phyloP scores from a whole-genome alignment of 345 rosid species.

The rapeseed (Brassica napus) region DNA sequence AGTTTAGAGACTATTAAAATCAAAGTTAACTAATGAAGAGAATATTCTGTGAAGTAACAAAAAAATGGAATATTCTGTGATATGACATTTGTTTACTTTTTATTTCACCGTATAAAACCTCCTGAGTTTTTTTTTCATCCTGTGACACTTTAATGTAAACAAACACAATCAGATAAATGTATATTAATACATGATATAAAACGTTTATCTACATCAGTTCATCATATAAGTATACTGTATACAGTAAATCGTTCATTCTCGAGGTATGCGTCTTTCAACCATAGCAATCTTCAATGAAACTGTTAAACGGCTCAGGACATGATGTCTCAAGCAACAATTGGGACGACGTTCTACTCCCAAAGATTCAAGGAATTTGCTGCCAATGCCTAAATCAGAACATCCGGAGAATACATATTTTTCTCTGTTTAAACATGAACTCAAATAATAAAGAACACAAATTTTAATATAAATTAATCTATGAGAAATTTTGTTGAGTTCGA shows the following conservation, averaged over 20 bases:
- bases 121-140: background rate
- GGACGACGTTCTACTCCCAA: too few species aligned
- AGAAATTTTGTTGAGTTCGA: too few species aligned
- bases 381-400: too few species aligned
- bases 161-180: background rate
- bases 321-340: background rate
- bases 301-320: background rate
- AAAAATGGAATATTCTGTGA: background rate
- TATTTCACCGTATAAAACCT: background rate
- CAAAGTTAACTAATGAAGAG: background rate
- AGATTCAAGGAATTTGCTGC: too few species aligned
- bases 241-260: background rate
- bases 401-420: too few species aligned
- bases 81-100: too few species aligned
- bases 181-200: background rate
- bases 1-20: background rate
- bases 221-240: background rate
- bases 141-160: background rate
- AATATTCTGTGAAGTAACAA: background rate
- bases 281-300: too few species aligned
- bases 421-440: too few species aligned
- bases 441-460: too few species aligned
- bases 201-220: background rate
- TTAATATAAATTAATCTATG: too few species aligned
- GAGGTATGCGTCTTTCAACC: too few species aligned